Evolutionary conservation across 352 stramenopile genomes (phyloP), one percentile per base, ranked within the genome.

Genomic region (Bremia lactucae): DNA sequence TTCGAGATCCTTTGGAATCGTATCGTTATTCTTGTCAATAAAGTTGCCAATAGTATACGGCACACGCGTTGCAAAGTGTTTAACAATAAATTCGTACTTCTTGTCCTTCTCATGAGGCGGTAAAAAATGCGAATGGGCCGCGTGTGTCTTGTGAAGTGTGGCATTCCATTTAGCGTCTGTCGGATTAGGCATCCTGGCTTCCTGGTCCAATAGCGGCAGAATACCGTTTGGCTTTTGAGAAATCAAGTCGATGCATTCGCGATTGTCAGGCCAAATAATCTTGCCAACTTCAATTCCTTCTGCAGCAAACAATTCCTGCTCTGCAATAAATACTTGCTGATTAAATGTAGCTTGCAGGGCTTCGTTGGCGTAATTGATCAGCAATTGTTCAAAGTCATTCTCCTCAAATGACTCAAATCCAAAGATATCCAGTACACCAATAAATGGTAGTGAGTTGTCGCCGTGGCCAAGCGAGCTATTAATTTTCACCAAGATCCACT

Each of bases 361-460:
- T 54, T 95, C 83, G 55, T 95, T 94, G 21, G 83, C 80, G 53
- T 83, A 95, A 67, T 94, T 95, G 48, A 94, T 94, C 31, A 94
- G 53, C 37, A 95, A 49, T 55, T 94, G 82, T 58, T 94, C 83
- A 39, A 94, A 88, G 47, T 88, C 81, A 55, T 98, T 98, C 26
- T 84, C 66, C 42, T 93, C 78, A 52, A 98, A 98, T 4, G 84
- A 95, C 60, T 98, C 94, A 53, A 98, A 98, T 13, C 94, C 94
- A 63, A 98, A 98, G 57, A 98, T 98, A 79, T 98, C 94, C 14
- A 98, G 62, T 20, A 98, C 77, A 21, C 91, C 94, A 53, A 98
- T 97, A 45, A 95, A 96, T 20, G 68, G 63, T 21, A 78, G 43
- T 40, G 55, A 72, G 46, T 43, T 77, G 31, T 67, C 83, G 36